phyloP scores from a whole-genome alignment of 129 eudicot species.

The Lactuca sativa region DNA sequence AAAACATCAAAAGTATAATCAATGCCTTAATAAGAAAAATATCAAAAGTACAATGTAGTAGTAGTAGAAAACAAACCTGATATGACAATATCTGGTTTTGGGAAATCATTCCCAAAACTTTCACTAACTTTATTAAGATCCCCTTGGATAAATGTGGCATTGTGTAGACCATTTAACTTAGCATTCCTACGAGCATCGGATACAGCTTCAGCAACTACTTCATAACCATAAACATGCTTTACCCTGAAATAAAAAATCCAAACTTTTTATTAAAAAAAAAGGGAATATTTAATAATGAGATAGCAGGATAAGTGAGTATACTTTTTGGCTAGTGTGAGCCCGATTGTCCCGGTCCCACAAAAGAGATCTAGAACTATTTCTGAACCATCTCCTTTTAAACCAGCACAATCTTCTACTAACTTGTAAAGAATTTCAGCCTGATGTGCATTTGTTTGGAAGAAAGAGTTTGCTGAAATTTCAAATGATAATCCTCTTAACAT shows the following conservation, averaged over 20 bases:
- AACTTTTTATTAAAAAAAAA: neutral
- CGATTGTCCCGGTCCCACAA: conserved; percentile 97
- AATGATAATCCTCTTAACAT: conserved; percentile 73
- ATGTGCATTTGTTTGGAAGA: conserved; percentile 89
- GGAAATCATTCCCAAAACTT: conserved; percentile 75
- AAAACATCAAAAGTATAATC: neutral
- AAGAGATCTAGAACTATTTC: conserved; percentile 87
- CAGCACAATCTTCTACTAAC: conserved; percentile 77
- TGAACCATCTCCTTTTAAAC: conserved; percentile 82
- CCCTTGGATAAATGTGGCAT: conserved; percentile 91
- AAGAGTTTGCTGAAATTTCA: conserved; percentile 92
- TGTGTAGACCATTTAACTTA: conserved; percentile 61
- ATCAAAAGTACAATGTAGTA: neutral
- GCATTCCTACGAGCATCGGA: conserved; percentile 90
- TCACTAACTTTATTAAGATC: conserved; percentile 85
- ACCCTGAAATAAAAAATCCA: conserved; percentile 47
- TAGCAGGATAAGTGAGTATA: conserved; percentile 16
- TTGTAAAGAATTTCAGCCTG: conserved; percentile 93
- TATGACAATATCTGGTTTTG: conserved; percentile 84
- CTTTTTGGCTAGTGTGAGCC: conserved; percentile 88
- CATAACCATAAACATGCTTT: conserved; percentile 86
- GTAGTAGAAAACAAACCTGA: conserved; percentile 52
- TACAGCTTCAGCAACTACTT: conserved; percentile 87
- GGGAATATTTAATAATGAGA: neutral
- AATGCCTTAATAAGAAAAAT: neutral